phyloP scores from a whole-genome alignment of 345 rosid species.

The Passiflora organensis region DNA sequence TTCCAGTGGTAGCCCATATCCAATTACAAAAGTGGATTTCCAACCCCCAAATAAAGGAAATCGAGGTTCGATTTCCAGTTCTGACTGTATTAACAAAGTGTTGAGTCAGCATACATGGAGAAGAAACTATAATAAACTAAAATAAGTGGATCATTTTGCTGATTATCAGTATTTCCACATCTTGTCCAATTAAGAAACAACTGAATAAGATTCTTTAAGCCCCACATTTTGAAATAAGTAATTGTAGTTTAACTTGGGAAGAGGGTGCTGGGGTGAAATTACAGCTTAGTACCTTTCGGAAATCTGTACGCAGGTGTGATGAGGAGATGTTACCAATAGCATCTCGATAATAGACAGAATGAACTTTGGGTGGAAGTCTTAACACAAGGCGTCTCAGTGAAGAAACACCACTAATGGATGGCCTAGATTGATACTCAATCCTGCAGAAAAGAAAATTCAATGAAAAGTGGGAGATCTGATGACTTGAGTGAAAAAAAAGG shows the following conservation, averaged over 20 bases:
- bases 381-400: conserved; percentile 82
- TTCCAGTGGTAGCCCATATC: conserved; percentile 82
- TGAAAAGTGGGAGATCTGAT: no score
- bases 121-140: conserved; percentile 3
- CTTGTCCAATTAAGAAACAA: conserved; percentile 1
- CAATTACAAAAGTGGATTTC: conserved; percentile 90
- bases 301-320: conserved; percentile 72
- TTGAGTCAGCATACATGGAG: conserved; percentile 8
- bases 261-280: no score
- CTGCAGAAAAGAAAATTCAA: conserved; percentile 63
- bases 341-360: conserved; percentile 94
- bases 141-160: not conserved
- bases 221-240: no score
- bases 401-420: conserved; percentile 53
- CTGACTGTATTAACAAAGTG: conserved; percentile 54
- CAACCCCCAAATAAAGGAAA: conserved; percentile 99
- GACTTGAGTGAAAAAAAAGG: no score
- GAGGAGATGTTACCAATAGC: conserved; percentile 90
- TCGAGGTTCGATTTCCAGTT: conserved; percentile 92
- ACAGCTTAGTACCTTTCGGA: conserved; percentile 37
- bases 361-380: conserved; percentile 85
- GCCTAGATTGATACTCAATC: conserved; percentile 91
- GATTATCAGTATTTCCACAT: not conserved
- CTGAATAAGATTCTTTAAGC: no score
- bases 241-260: no score